Conservation (phyloP, 2,329 filamentous ascomycete genomes). For the Trichoderma endophyticum region DNA sequence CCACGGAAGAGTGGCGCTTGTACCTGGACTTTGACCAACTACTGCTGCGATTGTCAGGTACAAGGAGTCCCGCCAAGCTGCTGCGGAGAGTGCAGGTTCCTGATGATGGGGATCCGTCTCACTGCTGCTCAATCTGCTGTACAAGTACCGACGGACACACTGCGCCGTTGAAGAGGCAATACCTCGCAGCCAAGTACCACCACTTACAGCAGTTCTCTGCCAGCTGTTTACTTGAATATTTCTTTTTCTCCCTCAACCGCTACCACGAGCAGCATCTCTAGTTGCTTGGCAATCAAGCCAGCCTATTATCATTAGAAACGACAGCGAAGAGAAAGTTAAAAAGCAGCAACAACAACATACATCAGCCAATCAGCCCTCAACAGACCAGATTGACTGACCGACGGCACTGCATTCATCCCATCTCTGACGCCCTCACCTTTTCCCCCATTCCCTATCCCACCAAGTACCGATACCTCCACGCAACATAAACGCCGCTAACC, state of each 20-base stretch:
- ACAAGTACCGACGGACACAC: background rate
- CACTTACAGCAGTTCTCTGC: background rate
- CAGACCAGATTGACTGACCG: background rate
- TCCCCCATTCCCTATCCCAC: background rate
- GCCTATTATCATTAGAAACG: background rate
- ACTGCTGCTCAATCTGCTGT: constrained; percentile 2
- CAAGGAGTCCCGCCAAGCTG: background rate
- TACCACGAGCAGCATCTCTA: background rate
- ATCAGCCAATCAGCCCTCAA: background rate
- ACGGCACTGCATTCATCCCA: background rate
- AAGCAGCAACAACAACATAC: background rate
- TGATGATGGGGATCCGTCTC: constrained; percentile 10
- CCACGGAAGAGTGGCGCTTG: background rate
- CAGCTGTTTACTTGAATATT: background rate
- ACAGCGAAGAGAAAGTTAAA: background rate
- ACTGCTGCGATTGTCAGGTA: background rate
- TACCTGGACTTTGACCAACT: background rate
- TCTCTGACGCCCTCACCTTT: background rate
- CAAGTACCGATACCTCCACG: background rate
- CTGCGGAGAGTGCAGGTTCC: background rate
- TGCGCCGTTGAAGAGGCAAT: background rate
- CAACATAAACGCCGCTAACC: background rate
- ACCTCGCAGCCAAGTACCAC: background rate
- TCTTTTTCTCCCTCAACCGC: background rate
- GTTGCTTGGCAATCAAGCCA: background rate